phyloP scores from a whole-genome alignment of 768 basidiomycete genomes.

The Psilocybe tampanensis region DNA sequence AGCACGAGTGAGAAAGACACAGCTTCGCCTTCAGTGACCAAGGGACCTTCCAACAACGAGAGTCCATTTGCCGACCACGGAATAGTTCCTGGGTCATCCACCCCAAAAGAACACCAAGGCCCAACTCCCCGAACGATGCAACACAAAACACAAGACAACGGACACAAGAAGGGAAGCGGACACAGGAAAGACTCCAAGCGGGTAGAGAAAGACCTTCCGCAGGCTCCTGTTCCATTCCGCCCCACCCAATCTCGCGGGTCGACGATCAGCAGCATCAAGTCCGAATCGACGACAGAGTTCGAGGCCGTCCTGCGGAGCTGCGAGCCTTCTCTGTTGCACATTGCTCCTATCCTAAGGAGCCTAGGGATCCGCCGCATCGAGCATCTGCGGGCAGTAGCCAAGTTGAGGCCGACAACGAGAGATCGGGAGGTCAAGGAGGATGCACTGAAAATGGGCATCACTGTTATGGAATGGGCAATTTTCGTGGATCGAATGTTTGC shows the following conservation, averaged over 20 bases:
- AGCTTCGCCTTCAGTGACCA: conserved; percentile 8
- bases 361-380: conserved; percentile 63
- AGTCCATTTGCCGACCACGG: conserved; percentile 5
- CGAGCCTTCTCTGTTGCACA: conserved; percentile 65
- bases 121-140: neutral
- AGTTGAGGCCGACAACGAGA: conserved; percentile 65
- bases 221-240: conserved; percentile 32
- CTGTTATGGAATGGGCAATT: conserved; percentile 80
- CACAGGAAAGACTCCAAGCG: conserved; percentile 26
- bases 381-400: conserved; percentile 63
- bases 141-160: neutral
- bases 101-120: conserved; percentile 6
- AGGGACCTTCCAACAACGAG: conserved; percentile 11
- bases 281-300: conserved; percentile 40
- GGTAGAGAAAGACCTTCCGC: conserved; percentile 27
- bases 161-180: conserved; percentile 7
- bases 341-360: conserved; percentile 54
- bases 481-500: conserved; percentile 63
- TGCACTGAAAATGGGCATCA: conserved; percentile 67
- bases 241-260: conserved; percentile 38
- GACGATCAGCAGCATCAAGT: conserved; percentile 46
- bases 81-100: conserved; percentile 12
- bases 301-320: conserved; percentile 62
- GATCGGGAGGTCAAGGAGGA: conserved; percentile 73
- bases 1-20: conserved; percentile 23